phyloP scores from a whole-genome alignment of 495 filamentous ascomycete species.

The Penicillium daleae region DNA sequence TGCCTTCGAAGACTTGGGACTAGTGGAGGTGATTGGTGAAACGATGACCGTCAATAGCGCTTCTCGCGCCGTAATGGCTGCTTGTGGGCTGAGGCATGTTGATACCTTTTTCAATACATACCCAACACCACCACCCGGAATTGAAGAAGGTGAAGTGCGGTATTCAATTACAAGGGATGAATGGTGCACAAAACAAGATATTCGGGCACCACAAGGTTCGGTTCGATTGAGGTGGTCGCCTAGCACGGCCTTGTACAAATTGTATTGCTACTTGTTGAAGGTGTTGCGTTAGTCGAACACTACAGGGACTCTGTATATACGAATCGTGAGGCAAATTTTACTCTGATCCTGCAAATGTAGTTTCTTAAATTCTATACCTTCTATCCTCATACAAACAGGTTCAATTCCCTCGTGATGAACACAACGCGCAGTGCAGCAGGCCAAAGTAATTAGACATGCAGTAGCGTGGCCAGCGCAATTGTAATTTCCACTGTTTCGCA shows the following conservation, averaged over 20 bases:
- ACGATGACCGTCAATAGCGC: slow-evolving; percentile 24
- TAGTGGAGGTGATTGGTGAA: slow-evolving; percentile 22
- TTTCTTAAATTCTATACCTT: neutral
- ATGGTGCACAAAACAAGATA: slow-evolving; percentile 5
- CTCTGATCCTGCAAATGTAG: neutral
- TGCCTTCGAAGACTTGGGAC: slow-evolving; percentile 20
- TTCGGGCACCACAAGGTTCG: neutral
- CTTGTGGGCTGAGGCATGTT: slow-evolving; percentile 21
- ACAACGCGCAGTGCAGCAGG: neutral
- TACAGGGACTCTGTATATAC: neutral
- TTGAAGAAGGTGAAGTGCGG: slow-evolving; percentile 26
- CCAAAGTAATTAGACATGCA: neutral
- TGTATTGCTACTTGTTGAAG: neutral
- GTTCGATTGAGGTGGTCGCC: neutral
- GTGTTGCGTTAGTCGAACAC: neutral
- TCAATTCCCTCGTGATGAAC: neutral
- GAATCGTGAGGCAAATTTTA: too few species aligned
- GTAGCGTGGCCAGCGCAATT: neutral
- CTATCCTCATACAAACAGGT: neutral
- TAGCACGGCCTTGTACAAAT: neutral
- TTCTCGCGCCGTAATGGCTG: slow-evolving; percentile 12
- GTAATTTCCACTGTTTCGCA: neutral
- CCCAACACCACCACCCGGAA: slow-evolving; percentile 19
- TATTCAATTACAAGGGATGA: slow-evolving; percentile 20
- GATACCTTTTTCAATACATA: slow-evolving; percentile 23